phyloP scores from a whole-genome alignment of 2,329 filamentous ascomycete species.

The Colletotrichum sp. region DNA sequence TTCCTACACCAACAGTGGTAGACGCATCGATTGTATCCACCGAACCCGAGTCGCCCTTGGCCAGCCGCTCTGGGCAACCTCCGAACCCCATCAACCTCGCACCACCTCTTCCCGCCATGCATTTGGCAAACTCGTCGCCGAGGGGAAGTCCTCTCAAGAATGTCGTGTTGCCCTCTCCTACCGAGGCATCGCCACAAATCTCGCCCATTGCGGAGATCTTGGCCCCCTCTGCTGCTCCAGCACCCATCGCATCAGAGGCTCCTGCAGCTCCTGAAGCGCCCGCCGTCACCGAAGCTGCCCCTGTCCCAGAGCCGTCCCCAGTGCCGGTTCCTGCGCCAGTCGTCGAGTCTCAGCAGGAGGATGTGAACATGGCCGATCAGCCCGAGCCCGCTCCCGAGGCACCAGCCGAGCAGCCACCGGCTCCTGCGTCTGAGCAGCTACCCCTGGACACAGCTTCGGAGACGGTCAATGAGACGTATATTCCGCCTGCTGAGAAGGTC shows the following conservation, averaged over 20 bases:
- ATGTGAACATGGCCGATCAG: neutral
- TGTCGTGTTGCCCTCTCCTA: constrained; percentile 52
- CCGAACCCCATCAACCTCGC: constrained; percentile 35
- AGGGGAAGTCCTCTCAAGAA: constrained; percentile 59
- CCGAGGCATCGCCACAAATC: constrained; percentile 34
- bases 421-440: neutral
- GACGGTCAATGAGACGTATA: neutral
- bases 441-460: neutral
- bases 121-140: constrained; percentile 28
- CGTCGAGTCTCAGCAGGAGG: neutral
- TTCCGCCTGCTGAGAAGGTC: constrained; percentile 15
- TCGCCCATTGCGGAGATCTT: constrained; percentile 11
- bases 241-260: neutral
- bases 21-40: constrained; percentile 25
- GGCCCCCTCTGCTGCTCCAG: neutral
- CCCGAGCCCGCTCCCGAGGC: neutral
- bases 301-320: neutral
- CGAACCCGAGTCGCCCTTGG: constrained; percentile 14
- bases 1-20: constrained; percentile 26
- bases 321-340: neutral
- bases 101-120: constrained; percentile 31
- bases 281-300: neutral
- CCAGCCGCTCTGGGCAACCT: constrained; percentile 10
- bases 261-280: neutral
- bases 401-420: neutral